Evolutionary conservation across 768 basidiomycete species (phyloP).

Genomic region (Boletus pseudopeckii): DNA sequence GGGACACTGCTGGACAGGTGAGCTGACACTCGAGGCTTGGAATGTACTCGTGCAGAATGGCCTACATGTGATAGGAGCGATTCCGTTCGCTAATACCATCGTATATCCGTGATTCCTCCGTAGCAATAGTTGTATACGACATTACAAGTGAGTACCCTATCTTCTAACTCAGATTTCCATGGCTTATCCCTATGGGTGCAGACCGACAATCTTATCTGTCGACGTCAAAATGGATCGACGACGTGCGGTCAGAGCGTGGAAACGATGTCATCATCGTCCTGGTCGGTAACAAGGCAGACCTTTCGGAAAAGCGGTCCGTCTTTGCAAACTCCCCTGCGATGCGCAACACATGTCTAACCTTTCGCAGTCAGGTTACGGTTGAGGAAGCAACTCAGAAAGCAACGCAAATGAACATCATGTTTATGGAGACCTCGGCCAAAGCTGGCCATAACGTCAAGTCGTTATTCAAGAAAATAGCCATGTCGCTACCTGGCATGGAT

Average conservation of each 20-base stretch:
- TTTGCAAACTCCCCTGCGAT: neutral
- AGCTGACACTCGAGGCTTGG: constrained; percentile 13
- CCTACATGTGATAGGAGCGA: constrained; percentile 62
- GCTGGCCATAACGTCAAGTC: constrained; percentile 99
- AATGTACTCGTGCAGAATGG: constrained; percentile 1
- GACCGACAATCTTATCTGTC: constrained; percentile 98
- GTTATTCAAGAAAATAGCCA: constrained; percentile 98
- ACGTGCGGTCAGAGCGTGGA: constrained; percentile 95
- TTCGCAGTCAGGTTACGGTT: constrained; percentile 88
- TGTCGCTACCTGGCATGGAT: constrained; percentile 96
- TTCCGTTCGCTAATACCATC: constrained; percentile 97
- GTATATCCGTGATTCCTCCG: constrained; percentile 98
- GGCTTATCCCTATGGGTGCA: constrained; percentile 30
- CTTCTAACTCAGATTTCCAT: constrained; percentile 1
- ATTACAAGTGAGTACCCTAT: constrained; percentile 77
- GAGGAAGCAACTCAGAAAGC: constrained; percentile 94
- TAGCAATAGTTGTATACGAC: constrained; percentile 98
- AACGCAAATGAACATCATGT: constrained; percentile 90
- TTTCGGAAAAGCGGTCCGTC: constrained; percentile 94
- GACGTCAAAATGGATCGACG: constrained; percentile 99
- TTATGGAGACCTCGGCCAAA: constrained; percentile 99
- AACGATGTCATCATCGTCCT: constrained; percentile 98
- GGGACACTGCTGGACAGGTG: constrained; percentile 98
- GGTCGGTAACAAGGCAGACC: constrained; percentile 98
- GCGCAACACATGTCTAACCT: constrained; percentile 2